Evolutionary conservation across 164 flowering plant genomes (phyloP).

Genomic region (Vitis cinerea): DNA sequence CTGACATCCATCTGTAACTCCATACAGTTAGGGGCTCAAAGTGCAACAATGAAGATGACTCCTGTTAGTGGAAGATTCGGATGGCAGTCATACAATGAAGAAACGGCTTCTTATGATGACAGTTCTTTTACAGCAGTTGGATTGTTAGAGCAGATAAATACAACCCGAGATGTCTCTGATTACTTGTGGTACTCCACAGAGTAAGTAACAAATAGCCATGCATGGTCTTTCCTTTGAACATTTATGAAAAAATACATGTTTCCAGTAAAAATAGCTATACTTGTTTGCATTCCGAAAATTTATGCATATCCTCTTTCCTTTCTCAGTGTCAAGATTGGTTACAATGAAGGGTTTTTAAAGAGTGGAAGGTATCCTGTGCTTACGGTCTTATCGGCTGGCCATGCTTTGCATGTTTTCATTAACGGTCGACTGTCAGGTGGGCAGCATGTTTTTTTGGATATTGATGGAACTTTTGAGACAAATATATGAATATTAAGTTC

Average conservation of each 20-base stretch:
- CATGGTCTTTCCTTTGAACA: not conserved
- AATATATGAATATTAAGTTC: too few species aligned
- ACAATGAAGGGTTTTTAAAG: constrained; percentile 56
- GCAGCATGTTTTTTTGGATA: not conserved
- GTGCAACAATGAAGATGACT: constrained; percentile 62
- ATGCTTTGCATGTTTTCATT: constrained; percentile 69
- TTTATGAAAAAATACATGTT: not conserved
- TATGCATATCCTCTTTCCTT: not conserved
- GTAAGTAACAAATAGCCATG: constrained; percentile 28
- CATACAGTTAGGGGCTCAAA: constrained; percentile 64
- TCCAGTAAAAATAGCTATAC: not conserved
- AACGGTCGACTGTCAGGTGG: constrained; percentile 67
- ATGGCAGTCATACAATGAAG: constrained; percentile 72
- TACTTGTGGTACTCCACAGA: constrained; percentile 65
- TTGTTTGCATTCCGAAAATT: not conserved
- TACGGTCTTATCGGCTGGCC: constrained; percentile 67
- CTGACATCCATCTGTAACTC: constrained; percentile 1
- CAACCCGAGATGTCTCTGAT: constrained; percentile 61
- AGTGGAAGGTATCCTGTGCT: constrained; percentile 52
- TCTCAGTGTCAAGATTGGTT: constrained; percentile 50
- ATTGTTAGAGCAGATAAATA: constrained; percentile 67
- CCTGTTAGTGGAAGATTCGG: constrained; percentile 52
- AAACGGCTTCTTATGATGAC: constrained; percentile 42
- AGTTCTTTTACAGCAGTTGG: constrained; percentile 45
- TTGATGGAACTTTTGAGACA: not conserved